Evolutionary conservation across 1,284 basidiomycete species (phyloP).

Genomic region (Sutorius eximius): DNA sequence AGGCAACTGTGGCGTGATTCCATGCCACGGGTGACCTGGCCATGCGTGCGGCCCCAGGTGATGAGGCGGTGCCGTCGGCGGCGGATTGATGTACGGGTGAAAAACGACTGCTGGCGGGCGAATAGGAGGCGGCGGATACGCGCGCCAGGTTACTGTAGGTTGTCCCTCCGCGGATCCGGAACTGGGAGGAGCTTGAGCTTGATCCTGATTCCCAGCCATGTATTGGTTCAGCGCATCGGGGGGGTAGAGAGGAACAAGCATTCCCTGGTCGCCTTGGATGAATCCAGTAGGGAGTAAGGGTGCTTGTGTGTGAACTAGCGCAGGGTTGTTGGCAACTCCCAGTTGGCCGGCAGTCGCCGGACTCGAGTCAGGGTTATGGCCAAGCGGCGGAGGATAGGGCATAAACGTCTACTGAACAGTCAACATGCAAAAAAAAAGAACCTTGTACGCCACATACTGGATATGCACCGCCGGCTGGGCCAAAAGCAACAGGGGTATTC

Average conservation of each 20-base stretch:
- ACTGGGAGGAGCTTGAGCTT: constrained; percentile 16
- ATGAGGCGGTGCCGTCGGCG: constrained; percentile 19
- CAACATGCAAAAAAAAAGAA: constrained; percentile 3
- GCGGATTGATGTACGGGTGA: constrained; percentile 32
- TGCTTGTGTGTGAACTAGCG: constrained; percentile 43
- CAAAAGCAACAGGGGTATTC: constrained; percentile 34
- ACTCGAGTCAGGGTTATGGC: constrained; percentile 23
- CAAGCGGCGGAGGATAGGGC: constrained; percentile 43
- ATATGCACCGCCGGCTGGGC: constrained; percentile 40
- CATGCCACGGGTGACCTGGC: constrained; percentile 28
- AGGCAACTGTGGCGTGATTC: constrained; percentile 15
- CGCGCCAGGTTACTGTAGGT: constrained; percentile 28
- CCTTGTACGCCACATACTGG: constrained; percentile 39
- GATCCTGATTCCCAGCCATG: constrained; percentile 40
- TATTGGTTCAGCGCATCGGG: constrained; percentile 64
- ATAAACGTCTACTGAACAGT: constrained; percentile 40
- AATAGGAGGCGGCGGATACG: constrained; percentile 29
- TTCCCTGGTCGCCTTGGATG: constrained; percentile 69
- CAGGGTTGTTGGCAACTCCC: constrained; percentile 25
- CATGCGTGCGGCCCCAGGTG: constrained; percentile 27
- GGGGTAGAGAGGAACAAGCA: constrained; percentile 67
- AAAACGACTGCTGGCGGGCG: constrained; percentile 31
- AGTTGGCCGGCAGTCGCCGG: constrained; percentile 28
- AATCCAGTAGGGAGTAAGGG: constrained; percentile 68
- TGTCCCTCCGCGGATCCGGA: constrained; percentile 25